Percentiles rank a stretch among this genome's conserved stretches.
These are phyloP conservation scores for Acanthamoeba triangularis DNA, from an alignment of 208 protist species.

Conservation along the genomic window DNA sequence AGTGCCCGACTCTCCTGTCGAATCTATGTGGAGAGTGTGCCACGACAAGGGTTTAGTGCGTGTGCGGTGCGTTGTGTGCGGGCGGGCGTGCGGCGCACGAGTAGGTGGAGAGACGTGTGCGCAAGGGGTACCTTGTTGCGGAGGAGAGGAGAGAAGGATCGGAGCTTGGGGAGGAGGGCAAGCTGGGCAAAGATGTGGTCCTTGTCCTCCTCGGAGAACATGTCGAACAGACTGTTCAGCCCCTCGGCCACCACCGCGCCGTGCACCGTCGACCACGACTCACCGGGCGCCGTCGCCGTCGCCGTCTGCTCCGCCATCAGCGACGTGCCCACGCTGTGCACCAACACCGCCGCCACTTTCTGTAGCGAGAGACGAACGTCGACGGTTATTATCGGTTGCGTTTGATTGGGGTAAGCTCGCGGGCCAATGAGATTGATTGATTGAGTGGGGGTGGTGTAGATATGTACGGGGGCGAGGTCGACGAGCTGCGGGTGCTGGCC, in stretches of 20 bases:
- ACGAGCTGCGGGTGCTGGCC: slow-evolving; percentile 62
- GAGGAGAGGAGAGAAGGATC: slow-evolving; percentile 40
- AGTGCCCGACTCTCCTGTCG: slow-evolving; percentile 9
- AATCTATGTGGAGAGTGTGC: neutral
- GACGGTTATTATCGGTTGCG: neutral
- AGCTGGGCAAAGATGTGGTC: slow-evolving; percentile 63
- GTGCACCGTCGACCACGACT: neutral
- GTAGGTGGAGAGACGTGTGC: neutral
- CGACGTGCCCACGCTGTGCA: slow-evolving; percentile 61
- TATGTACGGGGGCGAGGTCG: slow-evolving; percentile 13
- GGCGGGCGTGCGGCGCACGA: too few relatives aligned
- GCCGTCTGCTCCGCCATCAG: neutral
- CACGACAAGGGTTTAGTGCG: too few relatives aligned
- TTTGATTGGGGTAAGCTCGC: neutral
- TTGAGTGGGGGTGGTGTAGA: neutral
- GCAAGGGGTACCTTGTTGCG: slow-evolving; percentile 37
- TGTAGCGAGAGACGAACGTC: neutral
- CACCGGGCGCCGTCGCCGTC: neutral
- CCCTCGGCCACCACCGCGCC: slow-evolving; percentile 57
- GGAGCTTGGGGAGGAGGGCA: slow-evolving; percentile 49
- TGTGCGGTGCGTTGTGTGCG: neutral
- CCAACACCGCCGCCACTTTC: slow-evolving; percentile 67
- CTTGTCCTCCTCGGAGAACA: slow-evolving; percentile 76
- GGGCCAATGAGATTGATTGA: neutral
- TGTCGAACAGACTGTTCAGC: slow-evolving; percentile 63